Percentiles rank a stretch among this genome's conserved stretches.
These are phyloP conservation scores for Penicillium canariense DNA, from an alignment of 495 filamentous ascomycete species.

Conservation along the genomic window DNA sequence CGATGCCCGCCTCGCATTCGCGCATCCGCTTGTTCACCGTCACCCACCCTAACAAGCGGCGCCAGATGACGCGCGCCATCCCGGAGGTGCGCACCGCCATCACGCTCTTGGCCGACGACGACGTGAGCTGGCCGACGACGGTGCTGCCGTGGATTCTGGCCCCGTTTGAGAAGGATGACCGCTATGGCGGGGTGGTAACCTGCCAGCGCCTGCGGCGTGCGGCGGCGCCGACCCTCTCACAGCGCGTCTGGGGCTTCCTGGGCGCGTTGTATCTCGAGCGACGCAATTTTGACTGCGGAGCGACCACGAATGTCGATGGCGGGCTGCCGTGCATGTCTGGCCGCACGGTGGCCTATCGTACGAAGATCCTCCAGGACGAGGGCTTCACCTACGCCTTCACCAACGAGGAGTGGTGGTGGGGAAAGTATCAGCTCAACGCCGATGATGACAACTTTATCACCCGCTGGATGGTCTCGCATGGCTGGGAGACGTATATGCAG, in stretches of 20 bases:
- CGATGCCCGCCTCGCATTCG: constrained; percentile 51
- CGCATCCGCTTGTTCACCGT: constrained; percentile 53
- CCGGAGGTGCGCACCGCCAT: constrained; percentile 71
- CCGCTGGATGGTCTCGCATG: constrained; percentile 72
- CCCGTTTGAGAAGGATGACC: constrained; percentile 70
- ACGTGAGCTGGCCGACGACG: constrained; percentile 77
- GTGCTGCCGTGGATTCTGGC: constrained; percentile 81
- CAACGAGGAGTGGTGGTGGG: constrained; percentile 66
- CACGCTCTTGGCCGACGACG: constrained; percentile 82
- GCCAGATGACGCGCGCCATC: constrained; percentile 78
- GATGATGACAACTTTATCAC: constrained; percentile 87
- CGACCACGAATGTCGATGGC: constrained; percentile 81
- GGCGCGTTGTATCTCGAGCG: constrained; percentile 80
- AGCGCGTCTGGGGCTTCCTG: constrained; percentile 70
- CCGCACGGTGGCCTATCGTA: constrained; percentile 78
- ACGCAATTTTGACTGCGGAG: constrained; percentile 85
- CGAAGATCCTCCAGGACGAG: constrained; percentile 73
- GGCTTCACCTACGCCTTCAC: constrained; percentile 71
- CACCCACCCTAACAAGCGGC: constrained; percentile 72
- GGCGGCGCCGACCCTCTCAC: constrained; percentile 50
- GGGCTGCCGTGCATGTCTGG: constrained; percentile 87
- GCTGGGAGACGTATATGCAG: constrained; percentile 76
- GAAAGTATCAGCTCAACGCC: constrained; percentile 70
- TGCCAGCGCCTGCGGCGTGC: constrained; percentile 75
- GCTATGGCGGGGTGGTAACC: constrained; percentile 77